phyloP scores from a whole-genome alignment of 2,329 filamentous ascomycete species.

The Bipolaris sorokiniana region DNA sequence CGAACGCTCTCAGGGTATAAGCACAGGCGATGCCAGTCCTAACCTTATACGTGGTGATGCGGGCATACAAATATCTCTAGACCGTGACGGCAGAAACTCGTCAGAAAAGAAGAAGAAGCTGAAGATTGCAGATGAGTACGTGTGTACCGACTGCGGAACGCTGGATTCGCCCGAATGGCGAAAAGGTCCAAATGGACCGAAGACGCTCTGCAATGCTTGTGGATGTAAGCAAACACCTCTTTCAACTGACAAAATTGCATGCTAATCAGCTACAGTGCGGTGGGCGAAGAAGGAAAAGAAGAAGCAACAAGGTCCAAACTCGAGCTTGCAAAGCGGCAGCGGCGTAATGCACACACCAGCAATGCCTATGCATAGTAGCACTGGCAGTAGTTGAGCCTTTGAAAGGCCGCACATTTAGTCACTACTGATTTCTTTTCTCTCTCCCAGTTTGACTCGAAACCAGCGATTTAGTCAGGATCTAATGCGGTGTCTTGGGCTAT shows the following conservation, averaged over 20 bases:
- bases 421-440: neutral
- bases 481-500: slow-evolving; percentile 1
- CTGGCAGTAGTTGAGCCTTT: slow-evolving; percentile 38
- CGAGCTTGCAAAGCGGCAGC: slow-evolving; percentile 20
- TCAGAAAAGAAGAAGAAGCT: slow-evolving; percentile 87
- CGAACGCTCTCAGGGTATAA: slow-evolving; percentile 85
- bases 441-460: neutral
- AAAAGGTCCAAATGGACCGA: slow-evolving; percentile 89
- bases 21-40: slow-evolving; percentile 81
- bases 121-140: slow-evolving; percentile 83
- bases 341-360: slow-evolving; percentile 30
- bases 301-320: slow-evolving; percentile 43
- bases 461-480: slow-evolving; percentile 1
- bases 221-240: slow-evolving; percentile 65
- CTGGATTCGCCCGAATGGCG: slow-evolving; percentile 95
- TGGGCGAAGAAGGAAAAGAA: slow-evolving; percentile 81
- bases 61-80: slow-evolving; percentile 81
- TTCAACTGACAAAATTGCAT: neutral
- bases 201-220: slow-evolving; percentile 95
- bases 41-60: slow-evolving; percentile 83
- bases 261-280: slow-evolving; percentile 53
- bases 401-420: neutral
- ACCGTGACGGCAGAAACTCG: slow-evolving; percentile 70
- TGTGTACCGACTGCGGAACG: slow-evolving; percentile 94
- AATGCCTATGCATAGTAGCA: slow-evolving; percentile 40